Conservation (phyloP, 192 early-diverging fungal genomes). For the Entomortierella parvispora region DNA sequence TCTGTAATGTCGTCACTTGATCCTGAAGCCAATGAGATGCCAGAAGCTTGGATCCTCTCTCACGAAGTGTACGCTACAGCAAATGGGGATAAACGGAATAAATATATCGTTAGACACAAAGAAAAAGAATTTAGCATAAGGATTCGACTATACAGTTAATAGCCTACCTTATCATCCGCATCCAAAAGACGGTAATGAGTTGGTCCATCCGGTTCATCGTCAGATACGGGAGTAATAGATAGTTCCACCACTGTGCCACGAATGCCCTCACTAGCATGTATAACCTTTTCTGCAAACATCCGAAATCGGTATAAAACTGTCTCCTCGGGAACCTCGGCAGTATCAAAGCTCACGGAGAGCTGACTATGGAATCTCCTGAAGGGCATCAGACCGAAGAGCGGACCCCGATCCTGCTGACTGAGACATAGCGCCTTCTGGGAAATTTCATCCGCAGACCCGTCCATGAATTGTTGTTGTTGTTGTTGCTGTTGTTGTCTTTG, state of each 20-base stretch:
- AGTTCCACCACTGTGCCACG: conserved; percentile 42
- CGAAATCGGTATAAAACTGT: conserved; percentile 23
- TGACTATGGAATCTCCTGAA: conserved; percentile 39
- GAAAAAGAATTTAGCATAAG: too few relatives aligned
- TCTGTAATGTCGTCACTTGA: conserved; percentile 42
- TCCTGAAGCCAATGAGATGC: conserved; percentile 52
- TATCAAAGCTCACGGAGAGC: conserved; percentile 26
- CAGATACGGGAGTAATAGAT: conserved; percentile 9
- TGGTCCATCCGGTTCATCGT: conserved; percentile 4
- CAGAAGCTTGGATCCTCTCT: conserved; percentile 38
- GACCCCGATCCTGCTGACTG: conserved; percentile 20
- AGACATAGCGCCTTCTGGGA: conserved; percentile 24
- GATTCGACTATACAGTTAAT: too few relatives aligned
- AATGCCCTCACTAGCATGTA: conserved; percentile 42
- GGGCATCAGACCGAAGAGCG: conserved; percentile 31
- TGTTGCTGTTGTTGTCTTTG: not conserved
- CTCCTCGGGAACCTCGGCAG: conserved; percentile 16
- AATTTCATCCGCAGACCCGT: conserved; percentile 4
- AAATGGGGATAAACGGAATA: not conserved
- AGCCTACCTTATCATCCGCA: conserved; percentile 46
- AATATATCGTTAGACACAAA: not conserved
- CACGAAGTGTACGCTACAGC: conserved; percentile 45
- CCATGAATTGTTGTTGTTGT: too few relatives aligned
- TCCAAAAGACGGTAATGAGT: conserved; percentile 28
- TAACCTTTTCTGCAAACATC: conserved; percentile 32